A percentile compares a stretch with the other conserved stretches of the same genome.
phyloP scores from a whole-genome alignment of 306 rosid species.

The Begonia peltatifolia region DNA sequence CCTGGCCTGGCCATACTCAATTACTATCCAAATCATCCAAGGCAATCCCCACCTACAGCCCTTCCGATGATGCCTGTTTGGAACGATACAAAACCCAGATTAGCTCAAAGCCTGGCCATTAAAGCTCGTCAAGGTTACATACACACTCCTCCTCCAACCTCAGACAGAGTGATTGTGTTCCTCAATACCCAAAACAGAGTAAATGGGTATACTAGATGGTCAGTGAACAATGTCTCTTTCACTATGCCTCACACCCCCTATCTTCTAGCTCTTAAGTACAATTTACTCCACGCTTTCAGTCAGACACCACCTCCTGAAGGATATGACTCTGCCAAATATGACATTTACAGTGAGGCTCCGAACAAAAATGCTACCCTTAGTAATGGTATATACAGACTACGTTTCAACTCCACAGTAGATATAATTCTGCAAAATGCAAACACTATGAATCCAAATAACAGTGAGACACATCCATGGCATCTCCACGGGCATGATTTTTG shows the following conservation, averaged over 20 bases:
- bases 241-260: slow-evolving; percentile 61
- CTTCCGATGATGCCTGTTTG: slow-evolving; percentile 53
- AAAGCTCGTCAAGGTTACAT: slow-evolving; percentile 35
- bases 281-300: slow-evolving; percentile 26
- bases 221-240: slow-evolving; percentile 67
- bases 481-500: slow-evolving; percentile 89
- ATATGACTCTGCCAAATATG: slow-evolving; percentile 33
- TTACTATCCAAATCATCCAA: slow-evolving; percentile 83
- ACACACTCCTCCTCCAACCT: slow-evolving; percentile 36
- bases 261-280: slow-evolving; percentile 45
- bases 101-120: slow-evolving; percentile 48
- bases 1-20: slow-evolving; percentile 48
- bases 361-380: slow-evolving; percentile 47
- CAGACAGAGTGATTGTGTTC: slow-evolving; percentile 59
- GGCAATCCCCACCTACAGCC: slow-evolving; percentile 28
- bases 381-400: slow-evolving; percentile 37
- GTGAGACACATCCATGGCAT: slow-evolving; percentile 93
- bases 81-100: slow-evolving; percentile 25
- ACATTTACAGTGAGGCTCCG: slow-evolving; percentile 17
- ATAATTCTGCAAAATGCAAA: slow-evolving; percentile 64
- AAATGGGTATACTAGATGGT: slow-evolving; percentile 25
- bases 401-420: slow-evolving; percentile 29
- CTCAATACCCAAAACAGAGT: slow-evolving; percentile 66
- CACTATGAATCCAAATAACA: slow-evolving; percentile 15
- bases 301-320: slow-evolving; percentile 48